Base-by-base conservation (phyloP, 2,329 filamentous ascomycete species). In the Cadophora luteo-olivacea region DNA sequence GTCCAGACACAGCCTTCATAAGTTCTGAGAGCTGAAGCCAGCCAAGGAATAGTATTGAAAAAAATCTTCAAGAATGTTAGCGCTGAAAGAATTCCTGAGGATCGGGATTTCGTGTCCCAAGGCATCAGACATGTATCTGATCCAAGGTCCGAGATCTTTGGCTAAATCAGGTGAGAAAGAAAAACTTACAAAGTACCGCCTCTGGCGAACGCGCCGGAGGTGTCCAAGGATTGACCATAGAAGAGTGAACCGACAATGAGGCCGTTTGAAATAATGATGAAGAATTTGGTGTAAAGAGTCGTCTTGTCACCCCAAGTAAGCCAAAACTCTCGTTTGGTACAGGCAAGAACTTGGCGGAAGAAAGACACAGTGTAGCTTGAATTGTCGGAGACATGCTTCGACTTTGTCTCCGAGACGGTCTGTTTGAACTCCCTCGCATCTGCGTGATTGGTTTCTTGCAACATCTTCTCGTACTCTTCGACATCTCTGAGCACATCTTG, bases 211-310 rank as follows among this genome's bases (percentile, higher is more conserved):
- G 88, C 86, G 45, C 89, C 89, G 51, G 81, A 83, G 1, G 88
- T 90, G 73, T 86, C 82, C 5, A 84, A 74, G 0, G 86, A 80
- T 75, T 89, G 83, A 14, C 87, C 92, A 74, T 93, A 92, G 80
- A 96, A 96, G 22, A 96, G 83, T 1, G 90, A 92, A 1, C 92
- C 91, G 65, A 94, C 89, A 70, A 97, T 92, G 11, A 97, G 83
- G 66, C 80, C 86, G 77, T 92, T 92, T 67, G 90, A 86, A 67
- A 95, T 80, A 74, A 94, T 92, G 77, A 93, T 93, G 79, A 93
- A 91, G 68, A 91, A 85, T 73, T 95, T 96, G 51, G 92, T 95
- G 78, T 89, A 90, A 0, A 96, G 83, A 0, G 91, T 91, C 0
- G 89, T 89, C 69, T 85, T 89, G 79, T 97, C 92, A 49, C 92